Base-by-base conservation (phyloP, 2,329 filamentous ascomycete species). In the Talaromyces islandicus region DNA sequence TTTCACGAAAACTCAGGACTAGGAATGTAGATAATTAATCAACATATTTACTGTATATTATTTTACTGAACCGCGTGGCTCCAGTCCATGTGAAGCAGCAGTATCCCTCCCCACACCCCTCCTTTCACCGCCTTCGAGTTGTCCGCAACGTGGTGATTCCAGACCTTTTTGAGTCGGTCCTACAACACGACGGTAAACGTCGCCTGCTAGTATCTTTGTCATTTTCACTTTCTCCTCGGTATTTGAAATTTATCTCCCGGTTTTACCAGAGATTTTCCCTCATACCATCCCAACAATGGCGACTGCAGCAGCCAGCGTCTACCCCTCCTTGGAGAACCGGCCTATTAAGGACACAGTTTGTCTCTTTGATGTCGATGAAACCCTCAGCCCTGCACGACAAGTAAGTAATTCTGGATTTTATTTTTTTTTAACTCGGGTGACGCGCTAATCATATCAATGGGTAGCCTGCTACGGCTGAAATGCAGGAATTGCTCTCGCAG, bases 291-390 rank as follows among this genome's bases (percentile, higher is more conserved):
- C 48, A 51, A 54, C 67, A 64, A 70, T 70, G 69, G 59, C 67
- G 21, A 69, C 70, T 12, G 70, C 69, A 60, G 71, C 70, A 57
- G 65, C 69, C 35, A 66, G 70, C 56, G 61, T 71, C 38, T 90
- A 88, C 77, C 88, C 92, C 60, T 85, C 91, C 64, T 85, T 97
- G 66, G 84, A 88, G 74, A 83, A 93, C 70, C 91, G 94, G 67
- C 90, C 91, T 50, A 80, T 97, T 76, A 91, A 92, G 80, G 91
- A 94, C 83, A 97, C 93, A 65, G 90, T 99, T 77, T 88, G 86
- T 71, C 88, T 99, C 65, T 99, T 99, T 78, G 94, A 99, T 78
- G 94, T 99, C 62, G 94, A 99, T 75, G 90, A 86, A 71, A 97
- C 94, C 30, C 85, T 99, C 67, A 94, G 92, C 17, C 89, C 87